phyloP scores from a whole-genome alignment of 2,329 filamentous ascomycete species.

The Kalmusia sp. region DNA sequence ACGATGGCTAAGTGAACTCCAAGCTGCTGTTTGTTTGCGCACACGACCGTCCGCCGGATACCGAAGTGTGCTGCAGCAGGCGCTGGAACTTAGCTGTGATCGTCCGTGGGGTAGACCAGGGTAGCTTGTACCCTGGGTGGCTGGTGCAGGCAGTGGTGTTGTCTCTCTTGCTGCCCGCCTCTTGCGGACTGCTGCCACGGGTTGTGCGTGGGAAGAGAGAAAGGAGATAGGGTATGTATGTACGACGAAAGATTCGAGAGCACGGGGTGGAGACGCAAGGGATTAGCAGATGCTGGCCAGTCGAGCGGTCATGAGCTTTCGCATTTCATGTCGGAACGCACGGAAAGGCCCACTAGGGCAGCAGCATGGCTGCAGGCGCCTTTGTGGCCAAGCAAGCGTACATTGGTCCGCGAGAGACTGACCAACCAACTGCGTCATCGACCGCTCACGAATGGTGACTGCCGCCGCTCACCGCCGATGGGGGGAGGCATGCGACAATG shows the following conservation, averaged over 20 bases:
- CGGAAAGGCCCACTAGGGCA: slow-evolving; percentile 1
- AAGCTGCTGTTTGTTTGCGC: not conserved
- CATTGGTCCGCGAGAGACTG: not conserved
- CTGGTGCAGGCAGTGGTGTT: not conserved
- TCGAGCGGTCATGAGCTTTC: not conserved
- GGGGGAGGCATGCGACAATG: no score
- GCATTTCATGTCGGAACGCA: slow-evolving; percentile 1
- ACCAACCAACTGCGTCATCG: slow-evolving; percentile 1
- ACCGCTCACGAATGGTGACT: not conserved
- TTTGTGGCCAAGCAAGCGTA: not conserved
- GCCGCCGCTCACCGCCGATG: no score
- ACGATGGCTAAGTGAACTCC: not conserved
- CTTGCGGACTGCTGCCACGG: not conserved
- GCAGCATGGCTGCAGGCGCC: not conserved
- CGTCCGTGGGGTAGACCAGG: slow-evolving; percentile 11
- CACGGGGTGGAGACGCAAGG: slow-evolving; percentile 1
- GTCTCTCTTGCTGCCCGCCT: not conserved
- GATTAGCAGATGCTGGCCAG: not conserved
- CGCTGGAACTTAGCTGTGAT: not conserved
- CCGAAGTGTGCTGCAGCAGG: not conserved
- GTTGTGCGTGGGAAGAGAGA: not conserved
- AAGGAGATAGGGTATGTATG: no score
- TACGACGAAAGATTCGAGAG: not conserved
- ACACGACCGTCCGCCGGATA: not conserved
- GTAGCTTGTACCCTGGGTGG: slow-evolving; percentile 7